Evolutionary conservation across 139 green algal species (phyloP), one percentile per base, ranked within the genome.

Genomic region (Coccomyxa sp.): DNA sequence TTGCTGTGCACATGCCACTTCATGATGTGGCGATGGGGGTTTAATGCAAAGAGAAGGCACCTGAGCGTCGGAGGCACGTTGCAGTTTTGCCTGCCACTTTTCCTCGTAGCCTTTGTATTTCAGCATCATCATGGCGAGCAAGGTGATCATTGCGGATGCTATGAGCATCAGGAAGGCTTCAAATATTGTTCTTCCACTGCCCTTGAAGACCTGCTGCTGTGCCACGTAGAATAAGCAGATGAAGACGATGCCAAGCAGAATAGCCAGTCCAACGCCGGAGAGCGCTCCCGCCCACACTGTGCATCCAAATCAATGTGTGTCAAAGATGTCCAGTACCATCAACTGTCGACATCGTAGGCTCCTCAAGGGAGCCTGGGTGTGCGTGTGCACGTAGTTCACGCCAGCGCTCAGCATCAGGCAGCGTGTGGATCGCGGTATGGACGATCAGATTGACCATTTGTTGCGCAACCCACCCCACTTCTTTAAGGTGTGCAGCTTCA

Each of bases 51-150:
- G 38, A 51, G 38, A 51, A 51, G 38, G 38, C 38, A 51, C 38
- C 38, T 51, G 38, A 11, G 38, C 38, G 38, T 51, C 38, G 38
- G 38, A 51, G 38, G 78, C 83, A 1, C 45, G 57, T 45, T 85
- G 71, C 71, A 92, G 81, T 82, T 92, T 92, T 71, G 28, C 75
- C 79, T 82, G 80, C 89, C 89, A 92, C 85, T 92, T 92, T 38
- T 84, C 79, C 75, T 92, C 89, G 74, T 92, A 81, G 71, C 90
- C 90, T 59, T 85, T 90, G 76, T 92, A 91, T 28, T 88, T 89
- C 30, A 92, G 84, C 88, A 92, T 92, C 75, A 83, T 75, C 78
- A 92, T 91, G 58, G 83, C 88, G 0, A 92, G 79, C 0, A 89
- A 7, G 4, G 88, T 90, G 86, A 92, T 90, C 57, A 92, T 77